Evolutionary conservation across 345 rosid genomes (phyloP).

Genomic region (sweet orange (Citrus sinensis)): DVS_A1.0 CM039162.1:32812001-32812500

Average conservation of each 20-base stretch:
- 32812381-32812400: conserved; percentile 82
- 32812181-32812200: conserved; percentile 77
- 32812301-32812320: conserved; percentile 60
- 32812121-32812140: conserved; percentile 78
- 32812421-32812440: conserved; percentile 82
- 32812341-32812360: conserved; percentile 72
- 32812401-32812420: conserved; percentile 88
- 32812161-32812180: conserved; percentile 55
- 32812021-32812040: conserved; percentile 99
- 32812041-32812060: conserved; percentile 89
- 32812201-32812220: conserved; percentile 52
- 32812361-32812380: conserved; percentile 74
- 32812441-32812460: conserved; percentile 80
- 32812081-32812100: conserved; percentile 98
- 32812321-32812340: conserved; percentile 70
- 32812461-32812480: conserved; percentile 70
- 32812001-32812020: conserved; percentile 71
- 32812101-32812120: conserved; percentile 91
- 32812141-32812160: conserved; percentile 72
- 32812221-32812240: conserved; percentile 49
- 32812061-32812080: conserved; percentile 87
- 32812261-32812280: conserved; percentile 57
- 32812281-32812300: conserved; percentile 36
- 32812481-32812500: conserved; percentile 82
- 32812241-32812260: conserved; percentile 64